Conservation (phyloP, 768 basidiomycete species). For the Mycena pura region DNA sequence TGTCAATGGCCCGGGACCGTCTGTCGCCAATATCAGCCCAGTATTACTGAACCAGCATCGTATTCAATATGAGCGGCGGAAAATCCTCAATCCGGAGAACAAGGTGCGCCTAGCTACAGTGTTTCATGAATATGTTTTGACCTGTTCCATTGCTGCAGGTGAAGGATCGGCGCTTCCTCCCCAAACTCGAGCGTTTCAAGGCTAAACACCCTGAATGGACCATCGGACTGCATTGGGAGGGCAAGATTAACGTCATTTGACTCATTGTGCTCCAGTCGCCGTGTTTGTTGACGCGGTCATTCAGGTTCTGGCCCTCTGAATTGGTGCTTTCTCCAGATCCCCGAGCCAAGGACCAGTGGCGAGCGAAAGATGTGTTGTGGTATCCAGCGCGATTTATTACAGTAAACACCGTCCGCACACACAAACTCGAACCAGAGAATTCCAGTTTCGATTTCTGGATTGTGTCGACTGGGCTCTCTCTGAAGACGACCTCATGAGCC, state of each 20-base stretch:
- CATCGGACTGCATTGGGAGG: constrained; percentile 17
- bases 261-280: constrained; percentile 30
- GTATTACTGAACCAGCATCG: constrained; percentile 27
- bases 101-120: background rate
- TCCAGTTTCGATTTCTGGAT: background rate
- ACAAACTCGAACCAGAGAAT: background rate
- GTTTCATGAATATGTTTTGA: background rate
- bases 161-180: constrained; percentile 1
- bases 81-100: constrained; percentile 16
- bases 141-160: background rate
- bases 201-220: constrained; percentile 23
- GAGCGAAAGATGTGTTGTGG: background rate
- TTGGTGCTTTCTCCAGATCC: background rate
- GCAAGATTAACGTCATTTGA: constrained; percentile 19
- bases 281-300: background rate
- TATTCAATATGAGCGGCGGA: constrained; percentile 29
- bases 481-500: background rate
- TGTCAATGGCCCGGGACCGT: constrained; percentile 30
- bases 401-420: background rate
- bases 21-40: constrained; percentile 31
- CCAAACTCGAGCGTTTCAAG: constrained; percentile 18
- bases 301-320: background rate
- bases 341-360: too few relatives aligned
- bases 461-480: background rate
- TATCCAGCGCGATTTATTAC: background rate